A percentile compares a stretch with the other conserved stretches of the same genome.
Evolutionary conservation across 2,329 filamentous ascomycete species (phyloP).

Genomic region (Venturia effusa): DNA sequence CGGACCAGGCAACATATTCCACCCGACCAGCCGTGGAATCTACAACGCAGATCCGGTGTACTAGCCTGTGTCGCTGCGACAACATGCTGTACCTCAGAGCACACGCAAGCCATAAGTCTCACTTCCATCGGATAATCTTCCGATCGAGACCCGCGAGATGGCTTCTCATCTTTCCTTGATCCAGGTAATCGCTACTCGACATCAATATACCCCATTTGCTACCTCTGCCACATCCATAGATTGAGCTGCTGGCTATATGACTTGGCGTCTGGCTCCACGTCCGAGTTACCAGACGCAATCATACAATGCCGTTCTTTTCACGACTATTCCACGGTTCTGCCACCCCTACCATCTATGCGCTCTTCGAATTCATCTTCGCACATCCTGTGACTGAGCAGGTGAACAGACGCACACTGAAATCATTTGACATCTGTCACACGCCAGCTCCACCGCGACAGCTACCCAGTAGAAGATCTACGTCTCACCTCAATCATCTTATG

Average conservation of each 20-base stretch:
- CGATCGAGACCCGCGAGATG: background rate
- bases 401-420: too few species aligned
- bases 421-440: too few species aligned
- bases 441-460: too few species aligned
- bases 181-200: background rate
- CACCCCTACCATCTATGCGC: background rate
- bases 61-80: background rate
- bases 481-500: background rate
- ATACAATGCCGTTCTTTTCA: background rate
- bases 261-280: background rate
- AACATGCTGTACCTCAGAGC: background rate
- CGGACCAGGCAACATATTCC: background rate
- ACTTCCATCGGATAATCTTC: background rate
- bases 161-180: background rate
- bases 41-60: conserved; percentile 4
- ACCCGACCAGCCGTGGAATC: conserved; percentile 3
- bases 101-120: background rate
- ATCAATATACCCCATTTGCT: background rate
- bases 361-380: background rate
- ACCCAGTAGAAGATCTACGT: too few species aligned
- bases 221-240: background rate
- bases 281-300: background rate
- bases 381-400: background rate
- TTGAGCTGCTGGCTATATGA: background rate
- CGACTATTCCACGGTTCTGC: background rate